Percentiles rank a stretch among this genome's conserved stretches.
These are phyloP conservation scores for Parasitella parasitica DNA, from an alignment of 371 early-diverging fungal genomes.

Conservation along the genomic window DNA sequence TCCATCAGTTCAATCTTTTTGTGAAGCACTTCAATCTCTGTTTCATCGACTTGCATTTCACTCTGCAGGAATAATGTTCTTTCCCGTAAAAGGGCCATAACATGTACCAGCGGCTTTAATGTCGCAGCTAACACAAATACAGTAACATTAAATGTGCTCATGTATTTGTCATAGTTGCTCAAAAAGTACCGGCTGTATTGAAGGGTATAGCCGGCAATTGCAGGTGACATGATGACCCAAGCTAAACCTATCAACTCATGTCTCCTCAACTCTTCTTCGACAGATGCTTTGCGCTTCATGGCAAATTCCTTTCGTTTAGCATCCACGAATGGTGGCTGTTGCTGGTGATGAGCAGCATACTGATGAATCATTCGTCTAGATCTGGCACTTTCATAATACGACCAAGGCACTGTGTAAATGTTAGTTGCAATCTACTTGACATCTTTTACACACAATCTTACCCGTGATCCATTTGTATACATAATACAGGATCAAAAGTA, in stretches of 20 bases:
- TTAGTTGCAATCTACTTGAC: neutral
- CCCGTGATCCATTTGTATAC: slow-evolving; percentile 72
- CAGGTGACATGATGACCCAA: slow-evolving; percentile 58
- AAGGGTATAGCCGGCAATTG: slow-evolving; percentile 59
- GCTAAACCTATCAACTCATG: slow-evolving; percentile 58
- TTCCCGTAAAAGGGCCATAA: slow-evolving; percentile 48
- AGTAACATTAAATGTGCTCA: slow-evolving; percentile 58
- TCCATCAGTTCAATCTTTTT: slow-evolving; percentile 51
- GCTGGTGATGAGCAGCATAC: slow-evolving; percentile 5
- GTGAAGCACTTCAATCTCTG: slow-evolving; percentile 49
- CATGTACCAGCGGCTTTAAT: slow-evolving; percentile 55
- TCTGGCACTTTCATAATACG: slow-evolving; percentile 65
- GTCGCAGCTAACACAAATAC: slow-evolving; percentile 63
- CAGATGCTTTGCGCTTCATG: slow-evolving; percentile 5
- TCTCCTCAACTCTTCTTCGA: slow-evolving; percentile 46
- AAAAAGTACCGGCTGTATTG: slow-evolving; percentile 56
- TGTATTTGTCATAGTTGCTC: slow-evolving; percentile 57
- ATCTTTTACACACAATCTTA: slow-evolving; percentile 21
- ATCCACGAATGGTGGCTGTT: neutral
- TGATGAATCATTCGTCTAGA: slow-evolving; percentile 49
- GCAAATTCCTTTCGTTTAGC: neutral
- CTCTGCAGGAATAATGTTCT: slow-evolving; percentile 56
- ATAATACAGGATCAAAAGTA: slow-evolving; percentile 62
- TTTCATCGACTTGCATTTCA: slow-evolving; percentile 43
- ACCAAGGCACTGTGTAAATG: slow-evolving; percentile 61